Evolutionary conservation across 257 asterid genomes (phyloP), one percentile per base, ranked within the genome.

Genomic region (Solanum megistacrolobum): DNA sequence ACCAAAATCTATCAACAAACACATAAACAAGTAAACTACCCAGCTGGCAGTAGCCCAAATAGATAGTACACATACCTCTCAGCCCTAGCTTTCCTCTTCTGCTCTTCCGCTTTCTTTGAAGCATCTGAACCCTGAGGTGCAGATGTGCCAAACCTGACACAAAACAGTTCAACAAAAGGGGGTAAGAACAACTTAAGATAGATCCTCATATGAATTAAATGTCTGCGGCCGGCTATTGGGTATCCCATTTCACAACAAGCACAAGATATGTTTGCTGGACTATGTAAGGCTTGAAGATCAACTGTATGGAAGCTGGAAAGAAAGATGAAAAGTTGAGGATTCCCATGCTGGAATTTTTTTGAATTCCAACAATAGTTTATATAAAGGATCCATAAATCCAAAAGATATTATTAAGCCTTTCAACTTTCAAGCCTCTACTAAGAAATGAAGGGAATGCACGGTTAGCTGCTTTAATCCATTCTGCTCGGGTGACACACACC

Each of bases 61-160:
- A 55, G 13, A 76, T 27, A 76, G 76, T 20, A 66, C 87, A 89
- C 62, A 8, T 86, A 96, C 99, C 99, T 96, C 92, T 96, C 99
- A 38, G 99, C 99, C 91, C 99, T 95, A 76, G 99, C 98, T 91
- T 94, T 96, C 95, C 93, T 93, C 92, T 96, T 96, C 88, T 88
- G 94, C 87, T 94, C 98, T 91, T 96, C 99, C 6, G 97, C 87
- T 78, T 92, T 89, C 93, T 96, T 97, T 52, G 90, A 35, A 35
- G 93, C 89, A 89, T 92, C 94, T 88, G 91, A 60, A 81, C 90
- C 98, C 75, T 82, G 89, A 29, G 34, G 43, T 18, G 91, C 90
- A 46, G 94, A n/a, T 36, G 93, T 93, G 89, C 99, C 99, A 90
- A 97, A 97, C 95, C 99, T 97, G 91, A 89, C 87, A 86, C 10